Percentiles rank a stretch among this genome's conserved stretches.
phyloP scores from a whole-genome alignment of 2,329 filamentous ascomycete genomes.

The Penicillium sp. region DNA sequence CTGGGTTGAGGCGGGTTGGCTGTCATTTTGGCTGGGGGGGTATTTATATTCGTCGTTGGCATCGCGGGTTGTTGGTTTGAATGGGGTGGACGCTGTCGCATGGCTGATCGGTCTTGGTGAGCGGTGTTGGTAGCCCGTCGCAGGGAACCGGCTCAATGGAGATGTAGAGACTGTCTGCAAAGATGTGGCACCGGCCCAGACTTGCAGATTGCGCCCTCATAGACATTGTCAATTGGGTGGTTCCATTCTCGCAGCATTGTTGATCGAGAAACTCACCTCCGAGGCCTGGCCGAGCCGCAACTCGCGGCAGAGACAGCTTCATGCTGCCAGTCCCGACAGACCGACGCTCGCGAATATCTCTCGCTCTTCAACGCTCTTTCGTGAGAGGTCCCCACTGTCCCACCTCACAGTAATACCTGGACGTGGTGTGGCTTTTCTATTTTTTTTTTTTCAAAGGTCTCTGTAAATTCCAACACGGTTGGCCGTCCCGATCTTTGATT shows the following conservation, averaged over 20 bases:
- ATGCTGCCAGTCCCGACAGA: constrained; percentile 20
- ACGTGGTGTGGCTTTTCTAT: too few species aligned
- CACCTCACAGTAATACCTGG: too few species aligned
- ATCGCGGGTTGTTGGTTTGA: not conserved
- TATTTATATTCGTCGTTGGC: constrained; percentile 1
- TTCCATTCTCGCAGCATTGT: not conserved
- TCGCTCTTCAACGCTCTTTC: too few species aligned
- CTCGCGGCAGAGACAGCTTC: constrained; percentile 25
- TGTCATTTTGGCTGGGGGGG: not conserved
- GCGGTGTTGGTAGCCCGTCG: constrained; percentile 5
- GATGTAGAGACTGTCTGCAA: not conserved
- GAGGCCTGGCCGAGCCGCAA: constrained; percentile 16
- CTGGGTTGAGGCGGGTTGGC: not conserved
- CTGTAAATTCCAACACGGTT: too few species aligned
- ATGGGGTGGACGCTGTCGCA: constrained; percentile 4
- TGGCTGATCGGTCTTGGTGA: constrained; percentile 17
- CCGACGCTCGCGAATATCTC: not conserved
- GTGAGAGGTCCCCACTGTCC: too few species aligned
- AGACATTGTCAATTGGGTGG: not conserved
- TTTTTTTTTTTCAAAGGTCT: too few species aligned
- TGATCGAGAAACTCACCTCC: constrained; percentile 14
- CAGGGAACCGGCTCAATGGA: not conserved
- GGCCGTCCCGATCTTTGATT: too few species aligned
- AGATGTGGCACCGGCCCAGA: not conserved
- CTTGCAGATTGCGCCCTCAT: not conserved